A percentile compares a stretch with the other conserved stretches of the same genome.
Evolutionary conservation across 2,329 filamentous ascomycete genomes (phyloP).

Genomic region (Neopestalotiopsis clavispora): DNA sequence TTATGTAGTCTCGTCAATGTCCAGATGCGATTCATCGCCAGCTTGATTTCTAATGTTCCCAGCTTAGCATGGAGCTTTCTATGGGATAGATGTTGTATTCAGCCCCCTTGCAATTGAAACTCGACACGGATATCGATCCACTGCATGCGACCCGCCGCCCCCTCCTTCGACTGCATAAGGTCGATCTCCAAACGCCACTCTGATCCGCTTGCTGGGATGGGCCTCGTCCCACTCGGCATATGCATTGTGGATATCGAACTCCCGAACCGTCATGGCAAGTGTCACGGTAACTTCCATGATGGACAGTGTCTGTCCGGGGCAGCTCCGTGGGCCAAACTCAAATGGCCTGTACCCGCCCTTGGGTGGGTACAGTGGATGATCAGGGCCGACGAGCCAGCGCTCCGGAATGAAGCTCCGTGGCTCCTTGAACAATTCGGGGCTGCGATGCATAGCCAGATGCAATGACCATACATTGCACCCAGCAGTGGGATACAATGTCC

Average conservation of each 20-base stretch:
- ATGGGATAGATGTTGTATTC: too few relatives aligned
- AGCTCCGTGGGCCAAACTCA: slow-evolving; percentile 33
- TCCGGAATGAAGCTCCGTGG: slow-evolving; percentile 39
- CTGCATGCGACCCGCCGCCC: slow-evolving; percentile 21
- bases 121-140: slow-evolving; percentile 19
- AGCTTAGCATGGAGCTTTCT: too few relatives aligned
- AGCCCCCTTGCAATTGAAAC: background rate
- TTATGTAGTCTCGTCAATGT: too few relatives aligned
- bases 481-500: slow-evolving; percentile 35
- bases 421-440: slow-evolving; percentile 35
- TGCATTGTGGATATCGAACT: slow-evolving; percentile 32
- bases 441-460: slow-evolving; percentile 36
- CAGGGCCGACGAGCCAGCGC: slow-evolving; percentile 40
- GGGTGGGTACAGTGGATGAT: slow-evolving; percentile 27
- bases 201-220: slow-evolving; percentile 21
- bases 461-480: slow-evolving; percentile 24
- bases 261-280: slow-evolving; percentile 26
- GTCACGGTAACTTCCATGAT: slow-evolving; percentile 32
- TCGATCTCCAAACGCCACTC: slow-evolving; percentile 25
- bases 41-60: too few relatives aligned
- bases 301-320: slow-evolving; percentile 36
- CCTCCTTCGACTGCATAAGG: slow-evolving; percentile 28
- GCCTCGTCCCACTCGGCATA: slow-evolving; percentile 34
- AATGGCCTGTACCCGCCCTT: slow-evolving; percentile 31
- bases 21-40: too few relatives aligned